Conservation (phyloP, 1,139 yeast species). For the Komagataea norvegica region DNA sequence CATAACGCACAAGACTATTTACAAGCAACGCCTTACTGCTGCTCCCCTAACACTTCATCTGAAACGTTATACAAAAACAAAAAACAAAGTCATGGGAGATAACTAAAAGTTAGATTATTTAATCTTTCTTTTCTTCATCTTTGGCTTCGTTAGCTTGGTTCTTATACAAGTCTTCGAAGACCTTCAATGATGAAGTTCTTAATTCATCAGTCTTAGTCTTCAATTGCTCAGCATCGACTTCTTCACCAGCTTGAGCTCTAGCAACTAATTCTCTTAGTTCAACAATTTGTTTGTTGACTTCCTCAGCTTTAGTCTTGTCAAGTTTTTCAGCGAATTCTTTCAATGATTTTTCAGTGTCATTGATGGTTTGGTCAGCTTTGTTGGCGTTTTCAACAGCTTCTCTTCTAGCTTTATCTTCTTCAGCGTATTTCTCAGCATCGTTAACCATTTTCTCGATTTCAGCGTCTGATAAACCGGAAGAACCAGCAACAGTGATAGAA, state of each 20-base stretch:
- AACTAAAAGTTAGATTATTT: no score
- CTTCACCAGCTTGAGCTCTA: conserved; percentile 91
- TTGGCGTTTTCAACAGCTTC: conserved; percentile 92
- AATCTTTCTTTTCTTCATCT: conserved; percentile 16
- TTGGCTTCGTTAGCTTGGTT: conserved; percentile 31
- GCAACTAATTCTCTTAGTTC: conserved; percentile 85
- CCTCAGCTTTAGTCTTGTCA: conserved; percentile 68
- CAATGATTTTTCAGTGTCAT: conserved; percentile 91
- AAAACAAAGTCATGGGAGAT: background rate
- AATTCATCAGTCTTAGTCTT: conserved; percentile 92
- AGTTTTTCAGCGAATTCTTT: conserved; percentile 92
- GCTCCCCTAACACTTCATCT: conserved; percentile 2
- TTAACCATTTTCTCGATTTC: conserved; percentile 98
- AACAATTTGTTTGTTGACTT: conserved; percentile 70
- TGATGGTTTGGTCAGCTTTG: conserved; percentile 95
- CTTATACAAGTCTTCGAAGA: conserved; percentile 95
- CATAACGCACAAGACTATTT: conserved; percentile 2
- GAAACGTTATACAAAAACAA: conserved; percentile 3
- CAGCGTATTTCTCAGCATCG: conserved; percentile 98
- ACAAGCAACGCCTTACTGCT: conserved; percentile 2
- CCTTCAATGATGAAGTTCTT: conserved; percentile 85
- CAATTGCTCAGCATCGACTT: conserved; percentile 74
- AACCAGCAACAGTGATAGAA: conserved; percentile 95
- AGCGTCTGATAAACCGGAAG: conserved; percentile 92
- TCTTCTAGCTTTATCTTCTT: conserved; percentile 83